These are phyloP conservation scores for Theileria orientalis DNA, from an alignment of 169 alveolate species.

Conservation along the genomic window DNA sequence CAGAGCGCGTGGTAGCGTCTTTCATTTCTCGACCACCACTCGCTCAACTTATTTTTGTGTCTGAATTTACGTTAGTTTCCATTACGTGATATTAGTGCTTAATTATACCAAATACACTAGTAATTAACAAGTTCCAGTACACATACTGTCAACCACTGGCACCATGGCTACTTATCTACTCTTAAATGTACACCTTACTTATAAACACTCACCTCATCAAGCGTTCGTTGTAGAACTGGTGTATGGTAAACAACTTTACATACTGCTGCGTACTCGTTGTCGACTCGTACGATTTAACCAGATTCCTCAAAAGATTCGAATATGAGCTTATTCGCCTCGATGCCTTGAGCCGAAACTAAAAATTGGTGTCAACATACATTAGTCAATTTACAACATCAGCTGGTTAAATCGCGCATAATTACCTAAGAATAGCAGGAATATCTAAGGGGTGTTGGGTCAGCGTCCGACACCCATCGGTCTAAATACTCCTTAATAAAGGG, in stretches of 20 bases:
- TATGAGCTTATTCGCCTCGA: conserved; percentile 61
- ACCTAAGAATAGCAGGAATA: not conserved
- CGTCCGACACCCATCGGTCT: too few relatives aligned
- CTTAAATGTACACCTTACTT: too few relatives aligned
- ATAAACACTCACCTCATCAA: conserved; percentile 57
- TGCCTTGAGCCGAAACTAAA: conserved; percentile 58
- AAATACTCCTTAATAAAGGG: too few relatives aligned
- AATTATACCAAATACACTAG: too few relatives aligned
- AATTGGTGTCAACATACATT: not conserved
- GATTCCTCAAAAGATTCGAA: conserved; percentile 36
- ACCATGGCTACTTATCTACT: too few relatives aligned
- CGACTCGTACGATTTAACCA: conserved; percentile 31
- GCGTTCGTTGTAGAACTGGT: conserved; percentile 45
- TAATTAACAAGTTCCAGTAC: too few relatives aligned
- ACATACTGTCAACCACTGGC: too few relatives aligned
- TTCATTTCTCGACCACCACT: conserved; percentile 68
- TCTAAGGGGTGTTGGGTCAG: not conserved
- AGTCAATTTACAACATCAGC: too few relatives aligned
- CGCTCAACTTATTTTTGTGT: conserved; percentile 63
- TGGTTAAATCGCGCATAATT: too few relatives aligned
- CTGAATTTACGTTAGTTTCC: conserved; percentile 18
- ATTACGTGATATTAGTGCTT: too few relatives aligned
- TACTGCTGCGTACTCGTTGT: conserved; percentile 17
- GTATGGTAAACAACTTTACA: conserved; percentile 36
- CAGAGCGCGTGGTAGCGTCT: conserved; percentile 52